phyloP scores from a whole-genome alignment of 768 basidiomycete species.

The Lactarius hatsudake region DNA sequence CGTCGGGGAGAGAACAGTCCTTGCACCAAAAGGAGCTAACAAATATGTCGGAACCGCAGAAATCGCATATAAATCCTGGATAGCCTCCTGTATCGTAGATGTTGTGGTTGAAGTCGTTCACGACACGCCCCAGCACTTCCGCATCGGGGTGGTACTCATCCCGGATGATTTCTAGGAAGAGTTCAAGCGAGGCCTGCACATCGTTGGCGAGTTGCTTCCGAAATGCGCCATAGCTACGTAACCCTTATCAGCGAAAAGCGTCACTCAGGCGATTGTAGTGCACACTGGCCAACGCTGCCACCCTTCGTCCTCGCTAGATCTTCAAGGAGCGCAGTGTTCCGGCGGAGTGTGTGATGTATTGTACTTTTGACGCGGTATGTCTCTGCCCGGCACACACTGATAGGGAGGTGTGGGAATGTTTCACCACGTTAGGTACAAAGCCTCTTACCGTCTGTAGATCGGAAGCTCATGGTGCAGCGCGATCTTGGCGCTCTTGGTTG shows the following conservation, averaged over 20 bases:
- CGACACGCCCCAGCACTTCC: conserved; percentile 12
- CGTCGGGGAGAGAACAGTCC: conserved; percentile 36
- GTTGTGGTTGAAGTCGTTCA: conserved; percentile 26
- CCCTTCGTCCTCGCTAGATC: conserved; percentile 3
- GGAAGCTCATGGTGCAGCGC: conserved; percentile 74
- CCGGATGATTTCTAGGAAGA: conserved; percentile 52
- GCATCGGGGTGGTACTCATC: conserved; percentile 42
- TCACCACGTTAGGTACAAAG: neutral
- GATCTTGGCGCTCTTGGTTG: conserved; percentile 52
- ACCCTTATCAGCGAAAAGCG: neutral
- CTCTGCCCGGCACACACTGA: conserved; percentile 77
- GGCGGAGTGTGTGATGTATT: conserved; percentile 52
- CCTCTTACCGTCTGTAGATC: conserved; percentile 67
- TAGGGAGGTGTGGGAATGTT: neutral
- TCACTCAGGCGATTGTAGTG: neutral
- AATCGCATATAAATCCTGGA: conserved; percentile 56
- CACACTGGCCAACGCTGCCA: conserved; percentile 1
- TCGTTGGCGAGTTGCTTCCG: conserved; percentile 22
- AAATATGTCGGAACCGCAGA: conserved; percentile 79
- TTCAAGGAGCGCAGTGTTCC: conserved; percentile 33
- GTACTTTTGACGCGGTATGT: conserved; percentile 72
- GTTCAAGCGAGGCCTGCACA: conserved; percentile 39
- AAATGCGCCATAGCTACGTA: conserved; percentile 9
- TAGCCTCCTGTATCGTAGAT: conserved; percentile 18
- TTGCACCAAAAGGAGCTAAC: conserved; percentile 74